A percentile compares a stretch with the other conserved stretches of the same genome.
phyloP scores from a whole-genome alignment of 148 eudicot species.

The Nyssa sinensis region DNA sequence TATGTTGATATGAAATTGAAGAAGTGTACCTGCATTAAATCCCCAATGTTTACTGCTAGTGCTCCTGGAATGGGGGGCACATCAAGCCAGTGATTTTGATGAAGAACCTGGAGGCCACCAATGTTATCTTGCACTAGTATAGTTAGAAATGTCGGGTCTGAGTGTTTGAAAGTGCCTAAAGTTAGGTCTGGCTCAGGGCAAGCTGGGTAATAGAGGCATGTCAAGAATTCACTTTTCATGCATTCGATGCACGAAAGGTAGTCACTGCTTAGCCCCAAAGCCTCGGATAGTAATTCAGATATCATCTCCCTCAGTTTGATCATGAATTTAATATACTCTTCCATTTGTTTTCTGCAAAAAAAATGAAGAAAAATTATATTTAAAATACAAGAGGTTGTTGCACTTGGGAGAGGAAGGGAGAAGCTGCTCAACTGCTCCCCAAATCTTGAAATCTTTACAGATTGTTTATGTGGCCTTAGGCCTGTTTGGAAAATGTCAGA shows the following conservation, averaged over 20 bases:
- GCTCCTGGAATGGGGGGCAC: slow-evolving; percentile 41
- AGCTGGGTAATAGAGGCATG: slow-evolving; percentile 46
- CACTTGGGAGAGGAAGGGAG: no score
- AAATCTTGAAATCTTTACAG: no score
- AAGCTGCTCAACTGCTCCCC: no score
- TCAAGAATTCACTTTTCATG: slow-evolving; percentile 39
- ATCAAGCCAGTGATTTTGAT: slow-evolving; percentile 49
- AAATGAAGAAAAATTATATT: no score
- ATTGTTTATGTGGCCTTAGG: no score
- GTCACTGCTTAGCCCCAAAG: slow-evolving; percentile 41
- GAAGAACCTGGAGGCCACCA: slow-evolving; percentile 53
- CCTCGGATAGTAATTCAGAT: slow-evolving; percentile 34
- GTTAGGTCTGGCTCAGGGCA: slow-evolving; percentile 58
- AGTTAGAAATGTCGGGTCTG: slow-evolving; percentile 50
- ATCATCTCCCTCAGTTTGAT: slow-evolving; percentile 39
- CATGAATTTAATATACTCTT: slow-evolving; percentile 27
- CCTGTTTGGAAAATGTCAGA: no score
- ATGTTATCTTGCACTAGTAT: slow-evolving; percentile 45
- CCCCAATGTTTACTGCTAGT: slow-evolving; percentile 41
- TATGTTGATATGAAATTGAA: no score
- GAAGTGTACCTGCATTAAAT: slow-evolving; percentile 54
- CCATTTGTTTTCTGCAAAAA: slow-evolving; percentile 2
- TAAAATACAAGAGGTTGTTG: no score
- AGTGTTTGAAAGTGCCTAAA: slow-evolving; percentile 43
- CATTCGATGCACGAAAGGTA: slow-evolving; percentile 40